Conservation (phyloP, 2,329 filamentous ascomycete genomes). For the Diaporthe destruens region DNA sequence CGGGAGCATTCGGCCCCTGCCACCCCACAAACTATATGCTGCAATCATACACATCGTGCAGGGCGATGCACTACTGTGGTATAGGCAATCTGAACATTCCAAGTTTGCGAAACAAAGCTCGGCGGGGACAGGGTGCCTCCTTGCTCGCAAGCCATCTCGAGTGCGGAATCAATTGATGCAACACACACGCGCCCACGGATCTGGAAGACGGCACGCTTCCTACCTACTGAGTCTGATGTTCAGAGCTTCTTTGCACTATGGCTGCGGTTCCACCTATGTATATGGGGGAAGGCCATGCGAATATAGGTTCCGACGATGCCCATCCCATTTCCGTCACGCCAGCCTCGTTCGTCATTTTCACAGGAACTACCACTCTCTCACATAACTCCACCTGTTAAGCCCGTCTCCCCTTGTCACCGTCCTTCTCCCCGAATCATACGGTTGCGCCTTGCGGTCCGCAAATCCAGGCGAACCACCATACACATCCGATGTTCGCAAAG, state of each 20-base stretch:
- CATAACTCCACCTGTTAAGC: background rate
- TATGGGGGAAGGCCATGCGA: slow-evolving; percentile 4
- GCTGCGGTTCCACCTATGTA: background rate
- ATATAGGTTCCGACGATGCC: background rate
- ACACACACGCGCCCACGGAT: slow-evolving; percentile 10
- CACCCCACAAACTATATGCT: background rate
- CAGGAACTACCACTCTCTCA: too few species aligned
- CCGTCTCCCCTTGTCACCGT: background rate
- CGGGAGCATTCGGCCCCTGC: background rate
- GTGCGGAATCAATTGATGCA: slow-evolving; percentile 21
- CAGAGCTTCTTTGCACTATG: slow-evolving; percentile 2
- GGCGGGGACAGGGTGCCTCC: slow-evolving; percentile 12
- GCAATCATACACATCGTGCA: background rate
- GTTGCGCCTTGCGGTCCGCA: background rate
- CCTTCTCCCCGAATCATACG: background rate
- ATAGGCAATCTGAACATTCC: slow-evolving; percentile 5
- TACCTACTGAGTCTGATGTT: slow-evolving; percentile 18
- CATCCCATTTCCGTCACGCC: slow-evolving; percentile 17
- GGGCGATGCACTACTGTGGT: background rate
- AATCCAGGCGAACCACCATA: slow-evolving; percentile 3
- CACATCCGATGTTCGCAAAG: slow-evolving; percentile 7
- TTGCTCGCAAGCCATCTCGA: slow-evolving; percentile 19
- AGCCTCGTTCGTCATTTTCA: slow-evolving; percentile 1
- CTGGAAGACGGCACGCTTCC: slow-evolving; percentile 23
- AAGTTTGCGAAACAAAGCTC: slow-evolving; percentile 9